These are phyloP conservation scores for Arthrobotrys musiformis DNA, from an alignment of 2,329 filamentous ascomycete genomes.

Conservation along the genomic window DNA sequence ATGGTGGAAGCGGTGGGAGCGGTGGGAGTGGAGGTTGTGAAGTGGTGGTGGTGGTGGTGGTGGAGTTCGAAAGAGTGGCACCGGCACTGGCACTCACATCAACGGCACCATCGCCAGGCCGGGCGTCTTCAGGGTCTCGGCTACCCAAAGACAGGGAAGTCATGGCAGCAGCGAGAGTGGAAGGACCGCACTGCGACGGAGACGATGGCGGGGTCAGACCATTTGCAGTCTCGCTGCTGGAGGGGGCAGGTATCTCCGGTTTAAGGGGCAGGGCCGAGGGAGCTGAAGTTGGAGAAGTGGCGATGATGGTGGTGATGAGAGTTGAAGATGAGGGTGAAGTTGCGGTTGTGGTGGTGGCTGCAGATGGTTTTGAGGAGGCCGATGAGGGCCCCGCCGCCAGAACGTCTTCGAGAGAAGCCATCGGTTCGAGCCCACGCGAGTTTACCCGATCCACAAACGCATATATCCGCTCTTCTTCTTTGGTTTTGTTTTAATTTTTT, in stretches of 20 bases:
- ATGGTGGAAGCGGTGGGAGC: neutral
- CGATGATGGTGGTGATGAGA: neutral
- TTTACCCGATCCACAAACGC: no score
- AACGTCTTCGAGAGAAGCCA: no score
- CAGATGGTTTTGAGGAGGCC: neutral
- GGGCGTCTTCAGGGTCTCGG: conserved; percentile 19
- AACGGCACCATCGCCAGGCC: neutral
- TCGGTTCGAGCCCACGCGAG: no score
- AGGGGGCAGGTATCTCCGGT: neutral
- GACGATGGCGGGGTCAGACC: conserved; percentile 52
- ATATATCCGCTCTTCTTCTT: no score
- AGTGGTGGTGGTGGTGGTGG: neutral
- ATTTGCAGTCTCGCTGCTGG: conserved; percentile 7
- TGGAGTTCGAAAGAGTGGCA: neutral
- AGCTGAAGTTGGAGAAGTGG: neutral
- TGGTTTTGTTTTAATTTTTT: no score
- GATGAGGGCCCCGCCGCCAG: conserved; percentile 29
- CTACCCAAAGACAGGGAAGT: neutral
- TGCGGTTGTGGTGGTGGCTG: neutral
- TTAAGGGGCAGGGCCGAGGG: neutral
- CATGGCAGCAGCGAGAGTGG: conserved; percentile 1
- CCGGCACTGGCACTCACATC: neutral
- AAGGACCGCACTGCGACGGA: conserved; percentile 29
- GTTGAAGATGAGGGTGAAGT: neutral
- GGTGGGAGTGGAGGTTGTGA: neutral